These are phyloP conservation scores for Kluyveromyces sp. DNA, from an alignment of 1,139 yeast species.

Conservation along the genomic window DNA sequence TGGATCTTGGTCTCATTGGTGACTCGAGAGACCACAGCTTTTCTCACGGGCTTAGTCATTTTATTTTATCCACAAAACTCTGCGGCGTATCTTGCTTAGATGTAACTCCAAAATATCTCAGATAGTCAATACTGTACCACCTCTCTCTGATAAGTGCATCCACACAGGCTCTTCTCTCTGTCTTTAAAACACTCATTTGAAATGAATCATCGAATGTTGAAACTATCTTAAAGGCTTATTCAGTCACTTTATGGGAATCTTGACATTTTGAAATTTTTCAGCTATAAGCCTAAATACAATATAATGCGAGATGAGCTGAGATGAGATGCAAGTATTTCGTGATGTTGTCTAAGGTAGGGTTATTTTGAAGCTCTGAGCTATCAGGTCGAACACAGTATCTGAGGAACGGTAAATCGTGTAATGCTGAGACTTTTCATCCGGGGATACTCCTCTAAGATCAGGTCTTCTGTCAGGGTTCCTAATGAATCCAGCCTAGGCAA, in stretches of 20 bases:
- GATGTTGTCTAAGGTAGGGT: no score
- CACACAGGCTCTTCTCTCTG: no score
- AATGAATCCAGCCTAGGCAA: conserved; percentile 7
- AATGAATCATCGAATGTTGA: conserved; percentile 4
- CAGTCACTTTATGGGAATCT: neutral
- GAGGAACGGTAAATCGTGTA: neutral
- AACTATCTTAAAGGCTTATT: neutral
- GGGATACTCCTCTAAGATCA: conserved; percentile 6
- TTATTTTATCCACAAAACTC: neutral
- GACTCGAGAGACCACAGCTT: conserved; percentile 56
- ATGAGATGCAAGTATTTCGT: neutral
- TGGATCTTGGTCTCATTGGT: conserved; percentile 95
- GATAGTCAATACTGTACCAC: no score
- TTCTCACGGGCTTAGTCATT: conserved; percentile 25
- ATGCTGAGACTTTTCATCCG: neutral
- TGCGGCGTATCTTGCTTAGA: no score
- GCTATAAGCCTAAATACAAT: neutral
- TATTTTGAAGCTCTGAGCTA: no score
- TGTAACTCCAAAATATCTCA: no score
- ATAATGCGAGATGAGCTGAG: conserved; percentile 1
- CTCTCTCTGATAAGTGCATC: no score
- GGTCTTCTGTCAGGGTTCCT: conserved; percentile 12
- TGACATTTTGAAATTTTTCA: conserved; percentile 1
- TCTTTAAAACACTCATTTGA: no score
- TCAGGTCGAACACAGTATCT: no score